These are phyloP conservation scores for Brassica rapa DNA, from an alignment of 345 rosid species.

Conservation along the genomic window DNA sequence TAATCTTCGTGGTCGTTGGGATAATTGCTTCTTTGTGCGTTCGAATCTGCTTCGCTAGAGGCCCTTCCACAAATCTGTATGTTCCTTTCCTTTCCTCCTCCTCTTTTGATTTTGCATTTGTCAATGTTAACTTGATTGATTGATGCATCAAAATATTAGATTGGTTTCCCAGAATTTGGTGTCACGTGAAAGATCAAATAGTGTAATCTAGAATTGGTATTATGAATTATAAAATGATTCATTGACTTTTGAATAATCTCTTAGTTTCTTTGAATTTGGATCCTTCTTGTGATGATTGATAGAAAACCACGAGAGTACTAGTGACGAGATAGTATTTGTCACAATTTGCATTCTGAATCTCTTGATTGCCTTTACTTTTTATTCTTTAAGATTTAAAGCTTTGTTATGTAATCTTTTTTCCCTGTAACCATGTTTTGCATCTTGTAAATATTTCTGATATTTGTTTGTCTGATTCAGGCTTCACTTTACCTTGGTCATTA, in stretches of 20 bases:
- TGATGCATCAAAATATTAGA: background rate
- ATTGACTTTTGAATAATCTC: background rate
- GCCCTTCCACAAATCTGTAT: conserved; percentile 90
- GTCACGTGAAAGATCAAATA: conserved; percentile 7
- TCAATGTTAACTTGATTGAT: background rate
- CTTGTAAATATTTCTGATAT: background rate
- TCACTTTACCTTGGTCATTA: conserved; percentile 84
- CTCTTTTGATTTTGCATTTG: conserved; percentile 9
- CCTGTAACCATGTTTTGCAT: background rate
- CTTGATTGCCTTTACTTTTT: background rate
- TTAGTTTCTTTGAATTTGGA: background rate
- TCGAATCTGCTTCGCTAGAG: conserved; percentile 88
- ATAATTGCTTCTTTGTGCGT: conserved; percentile 73
- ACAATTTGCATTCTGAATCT: background rate
- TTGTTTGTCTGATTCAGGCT: conserved; percentile 53
- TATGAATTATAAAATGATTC: background rate
- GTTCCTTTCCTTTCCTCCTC: conserved; percentile 26
- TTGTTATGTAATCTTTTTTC: background rate
- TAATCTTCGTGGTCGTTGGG: conserved; percentile 80
- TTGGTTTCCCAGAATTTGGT: background rate
- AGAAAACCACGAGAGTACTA: too few relatives aligned
- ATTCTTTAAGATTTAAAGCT: background rate
- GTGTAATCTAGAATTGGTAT: conserved; percentile 2
- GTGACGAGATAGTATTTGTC: conserved; percentile 1
- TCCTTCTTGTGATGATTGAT: background rate